Base-by-base conservation (phyloP, 169 alveolate species). In the Pseudocohnilembus persalinus region DNA sequence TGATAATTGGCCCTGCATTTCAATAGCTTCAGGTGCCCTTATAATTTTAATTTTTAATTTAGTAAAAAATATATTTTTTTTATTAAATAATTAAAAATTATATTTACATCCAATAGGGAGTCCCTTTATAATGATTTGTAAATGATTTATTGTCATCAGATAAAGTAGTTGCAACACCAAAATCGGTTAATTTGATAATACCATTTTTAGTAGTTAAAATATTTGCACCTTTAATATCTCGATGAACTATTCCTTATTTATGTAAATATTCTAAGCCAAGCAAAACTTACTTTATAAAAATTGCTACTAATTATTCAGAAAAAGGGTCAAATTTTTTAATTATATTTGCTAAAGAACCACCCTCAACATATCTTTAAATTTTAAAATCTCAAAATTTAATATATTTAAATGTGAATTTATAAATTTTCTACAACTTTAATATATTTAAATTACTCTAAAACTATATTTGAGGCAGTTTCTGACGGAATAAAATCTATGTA, bases 171-270 rank as follows among this genome's bases (percentile, higher is more conserved):
- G 95, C 94, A 29, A 92, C 96, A 72, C 97, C 97, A 84, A 95
- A 95, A 81, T 95, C 97, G 32, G 97, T 96, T 76, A 95, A 77
- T 81, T 93, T 92, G 6, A 92, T 88, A 24, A 84, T 78, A 11
- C 95, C 96, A 74, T 92, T 94, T 84, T 95, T 92, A 31, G 96
- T 93, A 24, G 93, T 89, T 31, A 95, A 83, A 73, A 94, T 90
- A 89, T 95, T 95, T 0, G 95, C 96, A 16, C 97, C 96, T 83
- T 95, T 92, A 29, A 95, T 94, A 78, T 95, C 97, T 78, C 97
- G 72, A 77, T 95, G 97, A 28, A 93, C 95, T 15, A 95, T 92
- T 24, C 91, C 93, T 82, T 93, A 86, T 29, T 80, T 68, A 84
- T 95, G 97, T 0, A 95, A 85, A 77, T 95, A 95, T 77, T 88